Conservation (phyloP, 2,329 filamentous ascomycete genomes). For the Alternaria brassicae region DNA sequence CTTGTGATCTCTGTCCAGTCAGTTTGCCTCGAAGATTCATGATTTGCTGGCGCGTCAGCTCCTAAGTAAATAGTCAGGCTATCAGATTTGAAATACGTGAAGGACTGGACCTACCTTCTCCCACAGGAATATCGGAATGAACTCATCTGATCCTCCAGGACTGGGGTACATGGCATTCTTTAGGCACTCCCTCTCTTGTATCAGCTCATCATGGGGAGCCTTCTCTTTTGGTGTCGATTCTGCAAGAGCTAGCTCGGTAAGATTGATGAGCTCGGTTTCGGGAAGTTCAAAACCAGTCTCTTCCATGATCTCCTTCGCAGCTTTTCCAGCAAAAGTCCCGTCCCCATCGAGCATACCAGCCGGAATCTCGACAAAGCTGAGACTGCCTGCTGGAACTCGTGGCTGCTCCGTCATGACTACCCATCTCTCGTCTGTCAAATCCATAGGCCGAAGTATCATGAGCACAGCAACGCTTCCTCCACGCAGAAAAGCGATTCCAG, state of each 20-base stretch:
- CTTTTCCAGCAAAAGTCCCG: conserved; percentile 47
- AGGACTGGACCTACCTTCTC: conserved; percentile 53
- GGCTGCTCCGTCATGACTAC: conserved; percentile 63
- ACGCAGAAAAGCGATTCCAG: conserved; percentile 61
- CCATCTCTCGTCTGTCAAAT: conserved; percentile 53
- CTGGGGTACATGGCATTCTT: conserved; percentile 56
- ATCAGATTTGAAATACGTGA: conserved; percentile 26
- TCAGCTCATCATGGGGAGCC: too few relatives aligned
- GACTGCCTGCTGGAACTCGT: conserved; percentile 59
- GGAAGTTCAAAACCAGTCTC: conserved; percentile 61
- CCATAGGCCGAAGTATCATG: conserved; percentile 58
- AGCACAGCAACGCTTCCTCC: conserved; percentile 64
- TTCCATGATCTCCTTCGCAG: conserved; percentile 55
- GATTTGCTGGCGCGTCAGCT: background rate
- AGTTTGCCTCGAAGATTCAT: conserved; percentile 53
- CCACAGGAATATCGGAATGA: conserved; percentile 62
- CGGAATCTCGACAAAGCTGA: conserved; percentile 61
- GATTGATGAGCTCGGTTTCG: conserved; percentile 58
- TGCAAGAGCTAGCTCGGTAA: conserved; percentile 60
- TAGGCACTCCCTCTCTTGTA: conserved; percentile 1
- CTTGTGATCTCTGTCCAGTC: conserved; percentile 58
- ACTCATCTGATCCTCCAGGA: conserved; percentile 63
- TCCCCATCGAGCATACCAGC: conserved; percentile 61
- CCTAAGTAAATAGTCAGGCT: background rate
- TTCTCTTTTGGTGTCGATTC: too few relatives aligned